phyloP scores from a whole-genome alignment of 2,329 filamentous ascomycete genomes.

The Laburnicola sp. region DNA sequence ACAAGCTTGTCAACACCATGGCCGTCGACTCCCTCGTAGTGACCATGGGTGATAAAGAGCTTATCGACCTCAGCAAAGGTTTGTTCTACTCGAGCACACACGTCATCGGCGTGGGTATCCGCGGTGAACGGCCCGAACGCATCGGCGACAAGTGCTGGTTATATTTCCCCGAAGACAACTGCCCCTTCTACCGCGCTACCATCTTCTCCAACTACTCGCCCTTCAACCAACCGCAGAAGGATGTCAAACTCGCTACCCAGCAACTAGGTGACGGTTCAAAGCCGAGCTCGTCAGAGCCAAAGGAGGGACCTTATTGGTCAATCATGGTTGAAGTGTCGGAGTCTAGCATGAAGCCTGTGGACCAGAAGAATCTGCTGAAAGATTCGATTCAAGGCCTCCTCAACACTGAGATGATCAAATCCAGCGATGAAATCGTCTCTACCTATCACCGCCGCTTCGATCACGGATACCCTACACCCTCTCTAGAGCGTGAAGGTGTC shows the following conservation, averaged over 20 bases:
- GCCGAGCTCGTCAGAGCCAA: conserved; percentile 69
- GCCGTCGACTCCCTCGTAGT: conserved; percentile 86
- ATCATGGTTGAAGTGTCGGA: conserved; percentile 99
- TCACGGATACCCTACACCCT: conserved; percentile 95
- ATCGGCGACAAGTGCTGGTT: conserved; percentile 99
- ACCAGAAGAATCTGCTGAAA: conserved; percentile 78
- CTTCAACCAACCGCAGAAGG: conserved; percentile 87
- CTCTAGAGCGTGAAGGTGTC: conserved; percentile 91
- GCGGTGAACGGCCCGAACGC: conserved; percentile 86
- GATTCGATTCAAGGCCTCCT: conserved; percentile 95
- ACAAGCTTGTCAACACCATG: conserved; percentile 96
- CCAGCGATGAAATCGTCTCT: conserved; percentile 91
- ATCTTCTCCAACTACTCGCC: conserved; percentile 99
- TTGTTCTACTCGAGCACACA: conserved; percentile 97
- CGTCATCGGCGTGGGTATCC: conserved; percentile 93
- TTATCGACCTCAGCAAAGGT: conserved; percentile 80
- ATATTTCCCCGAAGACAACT: conserved; percentile 99
- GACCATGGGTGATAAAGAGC: conserved; percentile 83
- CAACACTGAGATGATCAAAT: conserved; percentile 95
- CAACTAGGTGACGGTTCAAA: conserved; percentile 85
- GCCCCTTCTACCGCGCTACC: conserved; percentile 98
- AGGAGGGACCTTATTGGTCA: conserved; percentile 97
- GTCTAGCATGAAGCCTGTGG: conserved; percentile 91
- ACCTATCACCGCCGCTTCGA: conserved; percentile 98
- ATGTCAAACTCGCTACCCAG: conserved; percentile 82